These are phyloP conservation scores for Dacryopinax spathularia DNA, from an alignment of 768 basidiomycete genomes.

Conservation along the genomic window DNA sequence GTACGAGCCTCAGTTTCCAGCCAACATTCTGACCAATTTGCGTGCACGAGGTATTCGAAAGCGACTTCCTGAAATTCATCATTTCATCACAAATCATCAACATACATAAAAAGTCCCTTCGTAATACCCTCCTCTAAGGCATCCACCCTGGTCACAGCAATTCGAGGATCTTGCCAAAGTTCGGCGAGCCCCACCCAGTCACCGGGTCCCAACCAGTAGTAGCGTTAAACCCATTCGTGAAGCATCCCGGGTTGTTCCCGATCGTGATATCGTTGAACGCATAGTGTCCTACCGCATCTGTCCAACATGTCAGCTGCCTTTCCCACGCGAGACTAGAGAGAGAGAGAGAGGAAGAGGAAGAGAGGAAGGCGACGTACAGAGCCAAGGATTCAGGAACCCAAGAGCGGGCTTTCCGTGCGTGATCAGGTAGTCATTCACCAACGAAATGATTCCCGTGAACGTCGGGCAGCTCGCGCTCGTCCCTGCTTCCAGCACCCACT, in stretches of 20 bases:
- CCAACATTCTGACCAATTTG: too few species aligned
- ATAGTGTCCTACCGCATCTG: constrained; percentile 32
- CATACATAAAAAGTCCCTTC: too few species aligned
- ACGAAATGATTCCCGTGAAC: constrained; percentile 38
- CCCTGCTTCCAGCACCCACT: constrained; percentile 33
- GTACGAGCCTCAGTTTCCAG: too few species aligned
- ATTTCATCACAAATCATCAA: too few species aligned
- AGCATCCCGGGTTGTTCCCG: constrained; percentile 21
- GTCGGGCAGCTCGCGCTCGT: constrained; percentile 54
- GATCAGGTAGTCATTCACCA: constrained; percentile 43
- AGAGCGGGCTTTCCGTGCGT: constrained; percentile 30
- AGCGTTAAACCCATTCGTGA: background rate
- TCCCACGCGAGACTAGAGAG: background rate
- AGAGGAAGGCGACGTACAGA: constrained; percentile 3
- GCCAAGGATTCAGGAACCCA: constrained; percentile 35
- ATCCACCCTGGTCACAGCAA: background rate
- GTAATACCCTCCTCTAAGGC: too few species aligned
- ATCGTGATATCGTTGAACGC: constrained; percentile 43
- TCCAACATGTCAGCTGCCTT: constrained; percentile 33
- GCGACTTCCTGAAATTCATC: too few species aligned
- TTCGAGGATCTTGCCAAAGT: constrained; percentile 26
- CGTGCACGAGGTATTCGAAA: too few species aligned
- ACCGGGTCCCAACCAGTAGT: constrained; percentile 30
- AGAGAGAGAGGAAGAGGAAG: background rate
- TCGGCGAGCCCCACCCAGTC: constrained; percentile 39